These are phyloP conservation scores for Rhizopogon vesiculosus DNA, from an alignment of 768 basidiomycete genomes.

Conservation along the genomic window DNA sequence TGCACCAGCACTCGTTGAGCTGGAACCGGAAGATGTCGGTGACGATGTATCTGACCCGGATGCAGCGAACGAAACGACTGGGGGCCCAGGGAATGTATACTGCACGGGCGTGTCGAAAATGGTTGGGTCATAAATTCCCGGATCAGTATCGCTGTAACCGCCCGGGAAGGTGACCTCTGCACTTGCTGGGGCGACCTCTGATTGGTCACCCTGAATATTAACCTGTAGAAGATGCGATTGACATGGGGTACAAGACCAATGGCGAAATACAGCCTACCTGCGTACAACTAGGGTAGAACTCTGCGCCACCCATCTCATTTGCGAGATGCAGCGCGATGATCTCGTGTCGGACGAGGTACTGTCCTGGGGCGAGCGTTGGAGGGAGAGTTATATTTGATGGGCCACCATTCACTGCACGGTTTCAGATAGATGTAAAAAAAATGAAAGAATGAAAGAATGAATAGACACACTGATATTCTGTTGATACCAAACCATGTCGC, in stretches of 20 bases:
- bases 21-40: slow-evolving; percentile 10
- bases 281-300: slow-evolving; percentile 76
- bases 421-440: background rate
- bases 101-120: slow-evolving; percentile 27
- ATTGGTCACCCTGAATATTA: slow-evolving; percentile 48
- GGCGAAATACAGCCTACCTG: slow-evolving; percentile 24
- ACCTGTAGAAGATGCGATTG: slow-evolving; percentile 30
- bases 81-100: slow-evolving; percentile 52
- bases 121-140: slow-evolving; percentile 61
- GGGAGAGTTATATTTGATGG: slow-evolving; percentile 42
- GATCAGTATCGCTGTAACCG: slow-evolving; percentile 64
- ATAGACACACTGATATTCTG: slow-evolving; percentile 43
- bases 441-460: background rate
- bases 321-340: slow-evolving; percentile 76
- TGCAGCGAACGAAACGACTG: slow-evolving; percentile 37
- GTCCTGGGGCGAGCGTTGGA: slow-evolving; percentile 52
- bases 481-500: slow-evolving; percentile 45
- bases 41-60: slow-evolving; percentile 4
- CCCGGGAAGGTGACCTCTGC: slow-evolving; percentile 69
- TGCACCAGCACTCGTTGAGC: slow-evolving; percentile 7
- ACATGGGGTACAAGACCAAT: background rate
- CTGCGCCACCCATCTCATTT: slow-evolving; percentile 53
- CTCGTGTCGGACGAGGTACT: slow-evolving; percentile 76
- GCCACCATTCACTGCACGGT: slow-evolving; percentile 31
- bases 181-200: slow-evolving; percentile 37